A percentile compares a stretch with the other conserved stretches of the same genome.
Evolutionary conservation across 495 filamentous ascomycete species (phyloP).

Genomic region (Talaromyces adpressus): DNA sequence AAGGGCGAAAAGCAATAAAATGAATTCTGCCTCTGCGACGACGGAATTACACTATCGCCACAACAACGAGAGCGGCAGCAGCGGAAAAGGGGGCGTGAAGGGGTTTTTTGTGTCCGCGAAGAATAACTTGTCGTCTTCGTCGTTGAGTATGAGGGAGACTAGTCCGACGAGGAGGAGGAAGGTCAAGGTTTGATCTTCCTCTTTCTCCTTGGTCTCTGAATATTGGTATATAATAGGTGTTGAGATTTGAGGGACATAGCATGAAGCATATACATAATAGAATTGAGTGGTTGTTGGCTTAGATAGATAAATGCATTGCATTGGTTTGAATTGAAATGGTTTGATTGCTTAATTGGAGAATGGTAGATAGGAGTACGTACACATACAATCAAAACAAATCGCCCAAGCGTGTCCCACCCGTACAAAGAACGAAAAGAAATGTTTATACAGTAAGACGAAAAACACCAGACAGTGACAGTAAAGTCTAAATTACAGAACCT

Average conservation of each 20-base stretch:
- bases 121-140: constrained; percentile 3
- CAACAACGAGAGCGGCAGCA: not conserved
- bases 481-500: constrained; percentile 66
- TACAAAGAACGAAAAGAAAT: constrained; percentile 15
- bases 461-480: not conserved
- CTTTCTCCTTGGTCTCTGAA: not conserved
- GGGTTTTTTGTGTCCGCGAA: not conserved
- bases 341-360: not conserved
- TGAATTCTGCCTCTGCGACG: not conserved
- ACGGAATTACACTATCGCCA: not conserved
- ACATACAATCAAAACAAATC: constrained; percentile 11
- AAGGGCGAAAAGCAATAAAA: constrained; percentile 22
- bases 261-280: not conserved
- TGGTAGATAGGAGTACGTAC: constrained; percentile 2
- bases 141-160: constrained; percentile 6
- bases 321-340: not conserved
- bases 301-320: not conserved
- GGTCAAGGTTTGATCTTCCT: not conserved
- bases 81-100: not conserved
- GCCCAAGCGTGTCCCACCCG: not conserved
- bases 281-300: not conserved
- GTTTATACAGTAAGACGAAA: constrained; percentile 9
- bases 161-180: constrained; percentile 7
- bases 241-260: not conserved
- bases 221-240: not conserved